phyloP scores from a whole-genome alignment of 31 red algal species.

The Odonthalia washingtoniensis region DNA sequence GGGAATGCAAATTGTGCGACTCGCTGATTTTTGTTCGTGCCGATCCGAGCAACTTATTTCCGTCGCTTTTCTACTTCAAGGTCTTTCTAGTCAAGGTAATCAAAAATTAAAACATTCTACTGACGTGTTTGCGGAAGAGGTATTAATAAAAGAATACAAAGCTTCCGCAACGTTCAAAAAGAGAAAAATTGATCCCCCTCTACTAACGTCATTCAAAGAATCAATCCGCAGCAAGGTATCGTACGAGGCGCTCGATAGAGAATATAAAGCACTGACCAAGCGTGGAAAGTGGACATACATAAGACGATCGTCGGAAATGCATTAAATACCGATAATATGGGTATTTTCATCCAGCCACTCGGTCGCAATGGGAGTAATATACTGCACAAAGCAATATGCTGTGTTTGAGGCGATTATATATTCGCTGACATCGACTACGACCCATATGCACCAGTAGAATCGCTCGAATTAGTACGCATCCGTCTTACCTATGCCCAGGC shows the following conservation, averaged over 20 bases:
- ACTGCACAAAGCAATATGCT: constrained; percentile 16
- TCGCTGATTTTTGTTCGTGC: background rate
- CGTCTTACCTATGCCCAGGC: background rate
- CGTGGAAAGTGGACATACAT: background rate
- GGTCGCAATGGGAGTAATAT: background rate
- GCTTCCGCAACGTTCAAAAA: background rate
- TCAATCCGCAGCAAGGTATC: background rate
- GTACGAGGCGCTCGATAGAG: background rate
- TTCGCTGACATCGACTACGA: background rate
- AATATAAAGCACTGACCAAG: background rate
- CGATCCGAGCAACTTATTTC: background rate
- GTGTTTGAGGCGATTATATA: background rate
- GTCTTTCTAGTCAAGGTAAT: background rate
- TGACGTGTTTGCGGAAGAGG: background rate
- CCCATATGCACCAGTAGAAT: background rate
- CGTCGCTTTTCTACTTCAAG: background rate
- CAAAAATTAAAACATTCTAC: background rate
- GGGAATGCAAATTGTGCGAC: background rate
- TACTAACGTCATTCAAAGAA: background rate
- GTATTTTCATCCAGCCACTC: background rate
- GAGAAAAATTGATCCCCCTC: background rate
- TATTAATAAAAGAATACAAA: background rate
- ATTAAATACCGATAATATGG: background rate
- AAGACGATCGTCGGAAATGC: background rate
- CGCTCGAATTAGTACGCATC: background rate